Evolutionary conservation across 257 asterid genomes (phyloP).

Genomic region (Parsonsia alboflavescens): DNA sequence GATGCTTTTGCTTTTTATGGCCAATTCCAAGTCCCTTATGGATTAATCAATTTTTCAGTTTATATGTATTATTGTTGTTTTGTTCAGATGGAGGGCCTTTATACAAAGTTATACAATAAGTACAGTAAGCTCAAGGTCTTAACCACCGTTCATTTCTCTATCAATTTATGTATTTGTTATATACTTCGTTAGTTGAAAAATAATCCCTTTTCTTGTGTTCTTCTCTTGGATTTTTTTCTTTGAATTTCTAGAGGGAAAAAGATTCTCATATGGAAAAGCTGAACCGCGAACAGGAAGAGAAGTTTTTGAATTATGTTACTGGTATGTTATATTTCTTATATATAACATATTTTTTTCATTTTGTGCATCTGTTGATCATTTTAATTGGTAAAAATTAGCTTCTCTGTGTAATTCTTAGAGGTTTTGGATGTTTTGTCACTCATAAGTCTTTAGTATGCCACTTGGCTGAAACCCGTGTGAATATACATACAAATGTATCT

Average conservation of each 20-base stretch:
- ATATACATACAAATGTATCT: neutral
- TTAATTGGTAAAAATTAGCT: neutral
- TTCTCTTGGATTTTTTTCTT: constrained; percentile 1
- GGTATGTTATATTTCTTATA: constrained; percentile 38
- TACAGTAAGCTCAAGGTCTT: constrained; percentile 61
- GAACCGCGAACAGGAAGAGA: constrained; percentile 65
- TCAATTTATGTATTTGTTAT: neutral
- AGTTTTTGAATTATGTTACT: constrained; percentile 47
- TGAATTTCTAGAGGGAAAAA: constrained; percentile 41
- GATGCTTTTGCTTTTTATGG: neutral
- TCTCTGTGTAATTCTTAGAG: neutral
- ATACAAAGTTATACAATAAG: constrained; percentile 57
- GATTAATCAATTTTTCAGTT: neutral
- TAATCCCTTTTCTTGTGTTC: neutral
- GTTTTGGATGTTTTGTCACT: neutral
- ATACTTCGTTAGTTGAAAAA: neutral
- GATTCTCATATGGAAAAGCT: constrained; percentile 53
- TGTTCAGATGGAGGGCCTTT: constrained; percentile 60
- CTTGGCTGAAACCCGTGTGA: neutral
- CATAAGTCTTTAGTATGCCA: neutral
- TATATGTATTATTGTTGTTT: neutral
- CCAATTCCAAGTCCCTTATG: neutral
- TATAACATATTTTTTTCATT: too few species aligned
- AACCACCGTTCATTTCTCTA: neutral
- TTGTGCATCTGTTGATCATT: neutral